These are phyloP conservation scores for Saccharomycopsis sp. DNA, from an alignment of 805 yeast species.

Conservation along the genomic window DNA sequence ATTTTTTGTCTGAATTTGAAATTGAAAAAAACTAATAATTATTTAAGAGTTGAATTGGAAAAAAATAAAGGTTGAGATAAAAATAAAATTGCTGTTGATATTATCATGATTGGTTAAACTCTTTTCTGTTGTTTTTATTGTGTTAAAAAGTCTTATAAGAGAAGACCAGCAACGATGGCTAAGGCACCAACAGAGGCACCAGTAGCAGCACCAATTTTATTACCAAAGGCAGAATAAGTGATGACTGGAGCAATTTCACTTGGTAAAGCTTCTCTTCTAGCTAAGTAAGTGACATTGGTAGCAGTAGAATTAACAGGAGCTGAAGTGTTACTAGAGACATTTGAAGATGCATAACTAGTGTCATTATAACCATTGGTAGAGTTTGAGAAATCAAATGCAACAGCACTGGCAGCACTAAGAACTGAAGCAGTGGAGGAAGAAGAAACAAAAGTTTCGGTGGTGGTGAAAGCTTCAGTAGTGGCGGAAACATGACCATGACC, in stretches of 20 bases:
- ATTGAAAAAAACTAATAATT: too few relatives aligned
- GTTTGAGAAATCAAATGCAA: constrained; percentile 7
- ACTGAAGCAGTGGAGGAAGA: constrained; percentile 1
- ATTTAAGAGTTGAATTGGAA: too few relatives aligned
- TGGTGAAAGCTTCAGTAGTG: constrained; percentile 2
- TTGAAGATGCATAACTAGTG: background rate
- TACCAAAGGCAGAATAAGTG: constrained; percentile 16
- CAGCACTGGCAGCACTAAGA: constrained; percentile 5
- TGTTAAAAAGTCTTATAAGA: constrained; percentile 4
- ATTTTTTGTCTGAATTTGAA: too few relatives aligned
- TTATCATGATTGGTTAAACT: too few relatives aligned
- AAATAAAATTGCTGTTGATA: too few relatives aligned
- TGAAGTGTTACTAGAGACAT: background rate
- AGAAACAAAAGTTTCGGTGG: constrained; percentile 6
- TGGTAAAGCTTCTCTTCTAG: constrained; percentile 3
- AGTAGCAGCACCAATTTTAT: constrained; percentile 7
- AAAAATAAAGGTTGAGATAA: too few relatives aligned
- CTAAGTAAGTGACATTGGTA: background rate
- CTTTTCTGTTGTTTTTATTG: background rate
- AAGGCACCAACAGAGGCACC: constrained; percentile 14
- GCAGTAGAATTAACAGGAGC: background rate
- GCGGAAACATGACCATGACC: constrained; percentile 9
- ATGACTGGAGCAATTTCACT: constrained; percentile 16
- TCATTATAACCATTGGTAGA: constrained; percentile 1
- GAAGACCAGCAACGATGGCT: constrained; percentile 17